phyloP scores from a whole-genome alignment of 2,329 filamentous ascomycete species.

The Neofusicoccum sp. region DNA sequence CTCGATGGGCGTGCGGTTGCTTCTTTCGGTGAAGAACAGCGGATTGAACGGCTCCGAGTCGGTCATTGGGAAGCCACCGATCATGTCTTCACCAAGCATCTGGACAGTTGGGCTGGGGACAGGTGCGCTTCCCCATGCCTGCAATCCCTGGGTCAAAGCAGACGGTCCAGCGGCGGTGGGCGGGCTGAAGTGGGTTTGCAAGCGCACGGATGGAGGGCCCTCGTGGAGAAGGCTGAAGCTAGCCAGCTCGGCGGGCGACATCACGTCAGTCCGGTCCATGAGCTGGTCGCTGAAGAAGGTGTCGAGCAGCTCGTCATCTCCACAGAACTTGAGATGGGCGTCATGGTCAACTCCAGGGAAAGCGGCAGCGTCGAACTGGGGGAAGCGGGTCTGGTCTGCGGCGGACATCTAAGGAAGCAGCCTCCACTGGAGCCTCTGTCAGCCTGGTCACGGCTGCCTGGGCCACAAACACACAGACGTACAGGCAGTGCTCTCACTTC shows the following conservation, averaged over 20 bases:
- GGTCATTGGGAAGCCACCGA: neutral
- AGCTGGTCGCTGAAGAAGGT: neutral
- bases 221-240: constrained; percentile 9
- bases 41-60: constrained; percentile 11
- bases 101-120: neutral
- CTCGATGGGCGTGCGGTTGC: neutral
- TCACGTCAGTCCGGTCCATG: neutral
- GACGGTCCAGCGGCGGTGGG: neutral
- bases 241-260: neutral
- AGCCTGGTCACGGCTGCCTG: neutral
- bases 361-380: neutral
- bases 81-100: neutral
- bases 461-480: neutral
- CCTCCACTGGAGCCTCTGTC: neutral
- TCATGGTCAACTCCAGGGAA: neutral
- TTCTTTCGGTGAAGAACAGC: neutral
- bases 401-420: neutral
- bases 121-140: neutral
- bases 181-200: neutral
- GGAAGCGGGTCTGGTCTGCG: neutral
- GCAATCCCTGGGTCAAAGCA: constrained; percentile 1
- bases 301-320: neutral
- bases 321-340: neutral
- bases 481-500: neutral
- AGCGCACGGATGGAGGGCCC: constrained; percentile 1